These are phyloP conservation scores for Pichia exigua DNA, from an alignment of 805 yeast species.

Conservation along the genomic window DNA sequence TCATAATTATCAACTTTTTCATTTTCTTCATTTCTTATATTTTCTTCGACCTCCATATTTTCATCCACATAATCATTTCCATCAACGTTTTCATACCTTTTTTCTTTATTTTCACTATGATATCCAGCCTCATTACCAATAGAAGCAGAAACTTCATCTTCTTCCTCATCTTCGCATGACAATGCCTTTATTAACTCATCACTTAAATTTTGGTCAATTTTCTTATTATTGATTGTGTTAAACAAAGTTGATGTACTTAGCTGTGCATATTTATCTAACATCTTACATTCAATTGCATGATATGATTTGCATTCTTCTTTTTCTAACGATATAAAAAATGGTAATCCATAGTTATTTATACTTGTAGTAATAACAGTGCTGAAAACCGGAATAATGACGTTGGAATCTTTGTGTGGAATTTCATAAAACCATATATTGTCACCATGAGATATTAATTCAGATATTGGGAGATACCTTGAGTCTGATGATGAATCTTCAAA, in stretches of 20 bases:
- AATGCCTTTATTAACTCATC: slow-evolving; percentile 21
- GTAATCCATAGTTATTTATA: slow-evolving; percentile 58
- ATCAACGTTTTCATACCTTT: neutral
- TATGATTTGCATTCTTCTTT: slow-evolving; percentile 47
- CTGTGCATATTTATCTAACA: slow-evolving; percentile 43
- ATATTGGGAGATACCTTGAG: slow-evolving; percentile 54
- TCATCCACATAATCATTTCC: neutral
- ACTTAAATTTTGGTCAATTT: slow-evolving; percentile 11
- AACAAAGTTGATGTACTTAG: slow-evolving; percentile 38
- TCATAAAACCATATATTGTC: slow-evolving; percentile 63
- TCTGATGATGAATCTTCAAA: slow-evolving; percentile 50
- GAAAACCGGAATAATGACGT: slow-evolving; percentile 54
- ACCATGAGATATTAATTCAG: slow-evolving; percentile 52
- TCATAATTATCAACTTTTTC: neutral
- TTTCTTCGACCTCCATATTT: neutral
- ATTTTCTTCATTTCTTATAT: neutral
- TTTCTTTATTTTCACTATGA: neutral
- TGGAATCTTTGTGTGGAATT: slow-evolving; percentile 34
- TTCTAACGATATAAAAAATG: slow-evolving; percentile 59
- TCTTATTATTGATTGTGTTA: slow-evolving; percentile 18
- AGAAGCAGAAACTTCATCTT: neutral
- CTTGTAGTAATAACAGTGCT: slow-evolving; percentile 35
- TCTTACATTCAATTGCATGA: slow-evolving; percentile 48
- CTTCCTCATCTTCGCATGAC: neutral
- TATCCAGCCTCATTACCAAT: neutral